These are phyloP conservation scores for Delphinella strobiligena DNA, from an alignment of 2,329 filamentous ascomycete genomes.

Conservation along the genomic window DNA sequence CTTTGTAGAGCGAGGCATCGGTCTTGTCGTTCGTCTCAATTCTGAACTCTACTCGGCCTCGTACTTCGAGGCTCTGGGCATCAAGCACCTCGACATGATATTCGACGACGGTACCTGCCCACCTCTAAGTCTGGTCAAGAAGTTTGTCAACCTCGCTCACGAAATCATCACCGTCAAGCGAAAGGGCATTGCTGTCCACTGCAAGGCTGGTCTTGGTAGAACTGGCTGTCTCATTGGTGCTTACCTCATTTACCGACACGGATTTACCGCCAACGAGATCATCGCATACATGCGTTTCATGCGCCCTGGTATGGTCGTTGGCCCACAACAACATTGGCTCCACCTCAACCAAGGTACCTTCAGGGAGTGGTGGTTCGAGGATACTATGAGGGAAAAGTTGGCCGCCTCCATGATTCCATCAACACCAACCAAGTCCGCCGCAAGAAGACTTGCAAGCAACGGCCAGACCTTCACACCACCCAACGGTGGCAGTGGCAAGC, in stretches of 20 bases:
- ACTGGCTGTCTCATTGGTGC: constrained; percentile 95
- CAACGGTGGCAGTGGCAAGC: constrained; percentile 56
- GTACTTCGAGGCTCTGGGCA: constrained; percentile 93
- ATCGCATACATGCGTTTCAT: constrained; percentile 98
- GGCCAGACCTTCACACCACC: constrained; percentile 72
- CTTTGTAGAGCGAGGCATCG: constrained; percentile 78
- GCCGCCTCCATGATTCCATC: constrained; percentile 45
- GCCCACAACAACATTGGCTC: constrained; percentile 96
- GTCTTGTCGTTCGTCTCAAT: constrained; percentile 88
- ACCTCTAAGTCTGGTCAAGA: constrained; percentile 73
- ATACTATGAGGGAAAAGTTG: constrained; percentile 68
- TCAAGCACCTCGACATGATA: constrained; percentile 97
- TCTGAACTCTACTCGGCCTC: constrained; percentile 91
- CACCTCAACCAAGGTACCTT: constrained; percentile 94
- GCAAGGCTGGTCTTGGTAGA: constrained; percentile 90
- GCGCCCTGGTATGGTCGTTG: constrained; percentile 97
- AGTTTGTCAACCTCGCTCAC: constrained; percentile 90
- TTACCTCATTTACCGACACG: constrained; percentile 93
- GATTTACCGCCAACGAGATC: constrained; percentile 93
- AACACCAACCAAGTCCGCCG: constrained; percentile 40
- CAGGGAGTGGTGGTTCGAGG: constrained; percentile 92
- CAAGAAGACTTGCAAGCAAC: constrained; percentile 44
- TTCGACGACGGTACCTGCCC: constrained; percentile 98
- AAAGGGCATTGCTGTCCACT: constrained; percentile 93
- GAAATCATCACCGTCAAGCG: constrained; percentile 85